Conservation (phyloP, 2,329 filamentous ascomycete species). For the Colletotrichum theobromicola region DNA sequence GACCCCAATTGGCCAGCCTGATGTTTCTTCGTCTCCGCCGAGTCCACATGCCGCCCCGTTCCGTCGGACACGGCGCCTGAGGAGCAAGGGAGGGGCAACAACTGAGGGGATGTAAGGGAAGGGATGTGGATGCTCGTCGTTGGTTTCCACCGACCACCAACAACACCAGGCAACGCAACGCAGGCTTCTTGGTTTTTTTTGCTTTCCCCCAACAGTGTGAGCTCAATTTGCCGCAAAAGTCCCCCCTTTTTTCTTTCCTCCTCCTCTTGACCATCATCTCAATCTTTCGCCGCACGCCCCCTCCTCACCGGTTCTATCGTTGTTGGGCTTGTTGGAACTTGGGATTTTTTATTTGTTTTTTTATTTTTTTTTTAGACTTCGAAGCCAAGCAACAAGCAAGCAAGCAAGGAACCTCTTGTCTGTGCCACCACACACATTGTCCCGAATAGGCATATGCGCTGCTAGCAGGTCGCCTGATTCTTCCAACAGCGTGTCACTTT, state of each 20-base stretch:
- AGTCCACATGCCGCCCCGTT: neutral
- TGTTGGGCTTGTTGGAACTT: neutral
- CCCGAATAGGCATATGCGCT: constrained; percentile 4
- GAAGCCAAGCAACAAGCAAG: neutral
- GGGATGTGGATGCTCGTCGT: neutral
- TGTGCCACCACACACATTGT: neutral
- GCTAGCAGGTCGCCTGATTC: neutral
- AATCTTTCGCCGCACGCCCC: neutral
- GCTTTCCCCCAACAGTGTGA: neutral
- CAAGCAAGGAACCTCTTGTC: neutral
- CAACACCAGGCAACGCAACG: neutral
- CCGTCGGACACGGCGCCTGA: neutral
- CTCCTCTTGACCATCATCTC: neutral
- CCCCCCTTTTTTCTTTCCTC: neutral
- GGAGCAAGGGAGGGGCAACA: neutral
- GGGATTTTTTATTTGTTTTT: neutral
- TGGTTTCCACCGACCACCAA: neutral
- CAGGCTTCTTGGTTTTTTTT: neutral
- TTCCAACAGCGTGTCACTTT: neutral
- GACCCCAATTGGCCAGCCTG: neutral
- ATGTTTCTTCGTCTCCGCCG: neutral
- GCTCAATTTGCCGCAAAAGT: neutral
- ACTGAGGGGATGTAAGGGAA: neutral
- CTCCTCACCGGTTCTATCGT: neutral
- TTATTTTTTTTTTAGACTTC: neutral